A percentile compares a stretch with the other conserved stretches of the same genome.
Evolutionary conservation across 257 asterid genomes (phyloP).

Genomic region (Eucommia ulmoides): DNA sequence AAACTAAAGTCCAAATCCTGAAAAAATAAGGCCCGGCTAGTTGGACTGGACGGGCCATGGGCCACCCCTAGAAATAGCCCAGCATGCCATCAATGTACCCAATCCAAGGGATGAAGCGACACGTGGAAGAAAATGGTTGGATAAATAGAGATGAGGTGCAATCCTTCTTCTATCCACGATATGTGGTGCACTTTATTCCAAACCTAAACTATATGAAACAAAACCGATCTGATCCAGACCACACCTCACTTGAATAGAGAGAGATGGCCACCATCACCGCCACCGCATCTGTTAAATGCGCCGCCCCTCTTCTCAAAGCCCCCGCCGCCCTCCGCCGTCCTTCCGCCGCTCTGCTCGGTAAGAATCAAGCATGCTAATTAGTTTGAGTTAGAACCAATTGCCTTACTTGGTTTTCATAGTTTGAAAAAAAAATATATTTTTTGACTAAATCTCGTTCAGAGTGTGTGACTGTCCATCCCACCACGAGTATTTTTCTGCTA

Average conservation of each 20-base stretch:
- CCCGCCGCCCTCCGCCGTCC: slow-evolving; percentile 13
- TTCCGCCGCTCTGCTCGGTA: slow-evolving; percentile 34
- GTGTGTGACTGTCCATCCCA: too few relatives aligned
- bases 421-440: too few relatives aligned
- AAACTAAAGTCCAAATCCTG: too few relatives aligned
- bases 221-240: slow-evolving; percentile 7
- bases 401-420: too few relatives aligned
- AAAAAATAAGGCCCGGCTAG: background rate
- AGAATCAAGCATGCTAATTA: too few relatives aligned
- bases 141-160: slow-evolving; percentile 26
- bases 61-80: too few relatives aligned
- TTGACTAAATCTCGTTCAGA: too few relatives aligned
- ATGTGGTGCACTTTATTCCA: slow-evolving; percentile 24
- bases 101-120: slow-evolving; percentile 19
- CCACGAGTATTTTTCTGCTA: too few relatives aligned
- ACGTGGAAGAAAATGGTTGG: slow-evolving; percentile 49
- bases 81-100: too few relatives aligned
- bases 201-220: slow-evolving; percentile 12
- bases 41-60: slow-evolving; percentile 13
- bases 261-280: slow-evolving; percentile 66
- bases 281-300: slow-evolving; percentile 38
- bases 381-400: too few relatives aligned
- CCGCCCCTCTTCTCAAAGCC: slow-evolving; percentile 37
- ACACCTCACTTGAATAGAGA: background rate
- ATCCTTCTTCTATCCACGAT: slow-evolving; percentile 22